These are phyloP conservation scores for Styphnolobium japonicum DNA, from an alignment of 306 rosid species.

Conservation along the genomic window DNA sequence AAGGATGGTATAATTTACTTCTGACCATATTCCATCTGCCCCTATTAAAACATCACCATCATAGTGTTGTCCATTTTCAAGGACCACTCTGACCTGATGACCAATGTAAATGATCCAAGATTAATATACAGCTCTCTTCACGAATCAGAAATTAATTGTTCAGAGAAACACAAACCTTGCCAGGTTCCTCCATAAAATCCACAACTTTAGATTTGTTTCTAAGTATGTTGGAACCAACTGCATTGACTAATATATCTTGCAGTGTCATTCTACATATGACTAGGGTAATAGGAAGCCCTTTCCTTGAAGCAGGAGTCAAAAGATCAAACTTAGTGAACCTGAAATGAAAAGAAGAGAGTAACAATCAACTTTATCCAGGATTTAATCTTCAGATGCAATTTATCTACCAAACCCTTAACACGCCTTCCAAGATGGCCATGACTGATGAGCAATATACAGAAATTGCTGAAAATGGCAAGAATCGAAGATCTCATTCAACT, in stretches of 20 bases:
- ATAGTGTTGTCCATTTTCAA: slow-evolving; percentile 42
- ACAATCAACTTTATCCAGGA: not conserved
- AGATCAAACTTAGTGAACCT: slow-evolving; percentile 8
- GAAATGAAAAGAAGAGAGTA: not conserved
- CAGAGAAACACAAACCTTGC: not conserved
- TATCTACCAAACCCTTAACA: not conserved
- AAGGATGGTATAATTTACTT: slow-evolving; percentile 37
- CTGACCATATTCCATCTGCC: slow-evolving; percentile 56
- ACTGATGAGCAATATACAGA: not conserved
- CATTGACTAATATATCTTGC: slow-evolving; percentile 13
- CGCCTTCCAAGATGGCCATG: not conserved
- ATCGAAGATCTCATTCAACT: not conserved
- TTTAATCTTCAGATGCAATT: not conserved
- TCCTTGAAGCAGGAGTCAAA: slow-evolving; percentile 1
- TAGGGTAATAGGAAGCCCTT: slow-evolving; percentile 6
- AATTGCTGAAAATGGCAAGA: too few species aligned
- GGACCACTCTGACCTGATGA: slow-evolving; percentile 37
- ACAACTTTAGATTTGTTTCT: slow-evolving; percentile 19
- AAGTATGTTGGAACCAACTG: slow-evolving; percentile 2
- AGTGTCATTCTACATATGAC: slow-evolving; percentile 23
- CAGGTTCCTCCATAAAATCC: not conserved
- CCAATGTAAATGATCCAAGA: not conserved
- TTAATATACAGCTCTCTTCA: not conserved
- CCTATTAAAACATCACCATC: slow-evolving; percentile 46
- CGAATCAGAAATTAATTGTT: not conserved